phyloP scores from a whole-genome alignment of 257 asterid genomes.

The Verbena officinalis region DNA sequence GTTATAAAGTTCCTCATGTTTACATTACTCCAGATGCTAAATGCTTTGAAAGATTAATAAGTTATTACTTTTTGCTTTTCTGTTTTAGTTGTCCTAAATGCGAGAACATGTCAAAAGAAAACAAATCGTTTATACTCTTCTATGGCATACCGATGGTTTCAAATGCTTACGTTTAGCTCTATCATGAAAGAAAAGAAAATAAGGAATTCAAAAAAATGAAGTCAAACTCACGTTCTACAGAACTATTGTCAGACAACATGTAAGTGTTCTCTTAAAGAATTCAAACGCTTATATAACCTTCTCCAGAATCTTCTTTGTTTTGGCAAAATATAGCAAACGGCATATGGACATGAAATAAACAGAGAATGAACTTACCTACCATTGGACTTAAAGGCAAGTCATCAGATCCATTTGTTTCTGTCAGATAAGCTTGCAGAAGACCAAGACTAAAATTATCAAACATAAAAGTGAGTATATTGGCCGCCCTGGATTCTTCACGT shows the following conservation, averaged over 20 bases:
- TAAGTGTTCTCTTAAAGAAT: constrained; percentile 1
- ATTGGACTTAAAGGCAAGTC: constrained; percentile 78
- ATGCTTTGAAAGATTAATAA: background rate
- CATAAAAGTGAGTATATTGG: constrained; percentile 61
- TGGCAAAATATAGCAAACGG: background rate
- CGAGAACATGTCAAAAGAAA: background rate
- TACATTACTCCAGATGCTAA: constrained; percentile 16
- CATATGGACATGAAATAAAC: constrained; percentile 28
- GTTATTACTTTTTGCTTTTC: background rate
- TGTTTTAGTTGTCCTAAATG: background rate
- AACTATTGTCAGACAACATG: background rate
- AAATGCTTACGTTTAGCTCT: background rate
- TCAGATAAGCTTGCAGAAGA: constrained; percentile 66
- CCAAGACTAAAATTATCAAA: constrained; percentile 72
- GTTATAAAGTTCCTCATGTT: background rate
- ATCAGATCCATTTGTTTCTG: constrained; percentile 52
- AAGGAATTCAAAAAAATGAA: no score
- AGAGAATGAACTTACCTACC: constrained; percentile 75
- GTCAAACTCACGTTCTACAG: background rate
- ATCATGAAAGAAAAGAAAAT: no score
- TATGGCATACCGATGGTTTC: background rate
- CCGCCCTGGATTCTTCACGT: constrained; percentile 62
- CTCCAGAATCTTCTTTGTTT: background rate
- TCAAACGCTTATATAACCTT: constrained; percentile 2
- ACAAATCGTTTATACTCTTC: background rate